Conservation (phyloP, 2,329 filamentous ascomycete genomes). For the Stemphylium beticola region DNA sequence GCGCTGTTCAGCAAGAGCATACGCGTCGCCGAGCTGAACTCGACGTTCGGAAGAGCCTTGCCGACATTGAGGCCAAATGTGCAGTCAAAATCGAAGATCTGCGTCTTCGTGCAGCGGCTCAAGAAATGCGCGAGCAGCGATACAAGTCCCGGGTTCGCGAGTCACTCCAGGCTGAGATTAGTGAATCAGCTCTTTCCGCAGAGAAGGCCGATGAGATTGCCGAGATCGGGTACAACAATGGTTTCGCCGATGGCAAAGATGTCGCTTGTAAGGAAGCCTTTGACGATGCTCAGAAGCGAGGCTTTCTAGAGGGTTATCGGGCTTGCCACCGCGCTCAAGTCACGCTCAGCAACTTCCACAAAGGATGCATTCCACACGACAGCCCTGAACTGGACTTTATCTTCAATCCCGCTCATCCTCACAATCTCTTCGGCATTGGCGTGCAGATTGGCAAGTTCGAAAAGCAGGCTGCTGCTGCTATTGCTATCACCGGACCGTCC, state of each 20-base stretch:
- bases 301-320: constrained; percentile 30
- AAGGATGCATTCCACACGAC: constrained; percentile 21
- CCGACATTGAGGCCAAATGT: constrained; percentile 12
- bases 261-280: neutral
- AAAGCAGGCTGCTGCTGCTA: neutral
- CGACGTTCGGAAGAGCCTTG: neutral
- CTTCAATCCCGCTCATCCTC: constrained; percentile 20
- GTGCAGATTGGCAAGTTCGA: constrained; percentile 9
- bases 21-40: constrained; percentile 15
- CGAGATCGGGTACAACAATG: constrained; percentile 18
- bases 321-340: constrained; percentile 17
- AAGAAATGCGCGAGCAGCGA: constrained; percentile 27
- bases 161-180: constrained; percentile 13
- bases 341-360: constrained; percentile 16
- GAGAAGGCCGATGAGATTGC: constrained; percentile 5
- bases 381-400: constrained; percentile 29
- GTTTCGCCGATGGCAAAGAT: constrained; percentile 10
- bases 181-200: neutral
- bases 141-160: constrained; percentile 20
- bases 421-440: constrained; percentile 25
- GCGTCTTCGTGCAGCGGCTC: constrained; percentile 16
- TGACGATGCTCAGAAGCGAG: neutral
- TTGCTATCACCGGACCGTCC: no score
- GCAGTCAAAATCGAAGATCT: constrained; percentile 12
- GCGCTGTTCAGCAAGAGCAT: constrained; percentile 9